A percentile compares a stretch with the other conserved stretches of the same genome.
Evolutionary conservation across 768 basidiomycete genomes (phyloP).

Genomic region (Boletus tylopilopsis): DNA sequence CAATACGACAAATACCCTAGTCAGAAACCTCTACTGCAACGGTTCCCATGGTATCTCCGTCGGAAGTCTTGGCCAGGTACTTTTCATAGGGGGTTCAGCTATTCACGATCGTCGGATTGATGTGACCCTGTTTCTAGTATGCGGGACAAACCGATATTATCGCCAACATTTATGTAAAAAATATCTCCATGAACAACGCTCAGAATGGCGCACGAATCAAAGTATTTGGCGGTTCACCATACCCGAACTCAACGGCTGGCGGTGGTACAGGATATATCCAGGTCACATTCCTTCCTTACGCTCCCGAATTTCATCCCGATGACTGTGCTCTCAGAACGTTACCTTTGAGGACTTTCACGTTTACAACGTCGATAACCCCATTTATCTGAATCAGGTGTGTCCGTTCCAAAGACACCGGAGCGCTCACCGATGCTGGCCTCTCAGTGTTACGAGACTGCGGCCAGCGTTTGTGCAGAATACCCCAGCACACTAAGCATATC

Average conservation of each 20-base stretch:
- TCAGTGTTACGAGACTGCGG: conserved; percentile 37
- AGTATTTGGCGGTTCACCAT: conserved; percentile 44
- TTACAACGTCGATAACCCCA: conserved; percentile 40
- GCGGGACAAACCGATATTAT: conserved; percentile 41
- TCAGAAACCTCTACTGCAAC: conserved; percentile 42
- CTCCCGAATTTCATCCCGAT: not conserved
- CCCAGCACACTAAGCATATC: conserved; percentile 37
- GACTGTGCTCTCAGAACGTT: conserved; percentile 11
- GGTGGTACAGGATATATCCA: conserved; percentile 42
- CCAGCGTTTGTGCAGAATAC: conserved; percentile 35
- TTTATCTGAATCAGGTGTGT: conserved; percentile 36
- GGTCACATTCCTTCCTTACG: conserved; percentile 16
- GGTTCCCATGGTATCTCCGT: conserved; percentile 41
- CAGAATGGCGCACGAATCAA: conserved; percentile 52
- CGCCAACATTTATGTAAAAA: conserved; percentile 39
- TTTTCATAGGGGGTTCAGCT: not conserved
- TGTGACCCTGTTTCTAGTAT: conserved; percentile 23
- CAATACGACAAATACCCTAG: conserved; percentile 37
- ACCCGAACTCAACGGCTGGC: conserved; percentile 36
- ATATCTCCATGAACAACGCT: conserved; percentile 43
- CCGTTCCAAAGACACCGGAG: too few species aligned
- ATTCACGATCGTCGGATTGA: not conserved
- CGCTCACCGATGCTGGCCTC: not conserved
- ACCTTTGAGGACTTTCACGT: conserved; percentile 28
- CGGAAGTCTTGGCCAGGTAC: conserved; percentile 43